Evolutionary conservation across 176 grass and related monocot species (phyloP).

Genomic region (Themeda triandra): DNA sequence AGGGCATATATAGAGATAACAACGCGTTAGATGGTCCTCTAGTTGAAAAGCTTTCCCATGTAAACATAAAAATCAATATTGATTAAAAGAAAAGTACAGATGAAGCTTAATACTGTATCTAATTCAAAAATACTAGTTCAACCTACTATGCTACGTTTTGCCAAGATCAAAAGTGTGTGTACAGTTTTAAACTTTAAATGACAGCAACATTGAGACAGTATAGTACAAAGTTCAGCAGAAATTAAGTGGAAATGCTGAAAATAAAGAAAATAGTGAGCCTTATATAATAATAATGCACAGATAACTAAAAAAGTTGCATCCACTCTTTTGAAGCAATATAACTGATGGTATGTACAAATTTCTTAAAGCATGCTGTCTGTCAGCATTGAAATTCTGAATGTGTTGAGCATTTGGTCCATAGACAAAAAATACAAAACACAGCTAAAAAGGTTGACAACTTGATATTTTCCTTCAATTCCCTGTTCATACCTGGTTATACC

Average conservation of each 20-base stretch:
- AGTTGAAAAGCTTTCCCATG: not conserved
- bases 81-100: not conserved
- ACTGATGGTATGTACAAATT: not conserved
- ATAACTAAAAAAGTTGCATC: not conserved
- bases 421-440: conserved; percentile 1
- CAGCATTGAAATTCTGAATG: not conserved
- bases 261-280: not conserved
- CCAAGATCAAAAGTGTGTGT: not conserved
- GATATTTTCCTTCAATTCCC: conserved; percentile 9
- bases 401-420: conserved; percentile 1
- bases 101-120: not conserved
- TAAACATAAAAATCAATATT: conserved; percentile 16
- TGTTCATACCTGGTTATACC: conserved; percentile 76
- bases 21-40: not conserved
- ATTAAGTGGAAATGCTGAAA: not conserved
- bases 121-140: conserved; percentile 11
- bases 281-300: not conserved
- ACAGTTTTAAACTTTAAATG: not conserved
- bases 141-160: not conserved
- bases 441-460: not conserved
- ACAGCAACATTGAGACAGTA: not conserved
- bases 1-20: not conserved
- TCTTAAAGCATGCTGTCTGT: not conserved
- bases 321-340: not conserved
- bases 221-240: conserved; percentile 5